A percentile compares a stretch with the other conserved stretches of the same genome.
These are phyloP conservation scores for Pterocarpus santalinus DNA, from an alignment of 306 rosid genomes.

Conservation along the genomic window DNA sequence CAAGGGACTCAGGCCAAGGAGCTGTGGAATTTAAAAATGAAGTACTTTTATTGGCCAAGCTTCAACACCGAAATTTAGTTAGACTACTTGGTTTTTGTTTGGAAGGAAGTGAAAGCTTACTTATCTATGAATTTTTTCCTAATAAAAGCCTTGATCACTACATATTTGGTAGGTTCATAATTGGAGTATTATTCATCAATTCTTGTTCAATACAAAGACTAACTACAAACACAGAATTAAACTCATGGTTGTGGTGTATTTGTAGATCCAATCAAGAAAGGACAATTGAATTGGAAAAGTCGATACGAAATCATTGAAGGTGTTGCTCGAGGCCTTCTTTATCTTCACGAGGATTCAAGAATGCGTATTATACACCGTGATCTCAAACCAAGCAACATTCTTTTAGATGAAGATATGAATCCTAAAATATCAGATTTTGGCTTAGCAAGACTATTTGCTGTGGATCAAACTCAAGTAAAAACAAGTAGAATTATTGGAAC, in stretches of 20 bases:
- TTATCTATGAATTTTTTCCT: conserved; percentile 64
- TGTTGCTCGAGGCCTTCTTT: conserved; percentile 52
- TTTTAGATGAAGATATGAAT: conserved; percentile 54
- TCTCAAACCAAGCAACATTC: conserved; percentile 58
- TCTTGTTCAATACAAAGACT: neutral
- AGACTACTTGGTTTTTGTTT: conserved; percentile 49
- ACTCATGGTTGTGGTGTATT: neutral
- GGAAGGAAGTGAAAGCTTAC: conserved; percentile 45
- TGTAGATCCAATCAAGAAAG: conserved; percentile 47
- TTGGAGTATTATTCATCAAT: neutral
- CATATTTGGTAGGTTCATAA: conserved; percentile 56
- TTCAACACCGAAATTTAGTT: conserved; percentile 53
- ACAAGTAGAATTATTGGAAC: conserved; percentile 58
- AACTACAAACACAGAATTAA: neutral
- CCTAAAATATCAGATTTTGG: conserved; percentile 68
- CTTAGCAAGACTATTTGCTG: conserved; percentile 48
- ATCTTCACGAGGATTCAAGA: conserved; percentile 63
- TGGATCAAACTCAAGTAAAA: conserved; percentile 48
- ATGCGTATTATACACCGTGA: conserved; percentile 50
- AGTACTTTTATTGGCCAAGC: conserved; percentile 47
- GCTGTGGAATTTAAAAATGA: conserved; percentile 65
- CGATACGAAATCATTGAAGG: conserved; percentile 56
- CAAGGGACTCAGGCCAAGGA: conserved; percentile 47
- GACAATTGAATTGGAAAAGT: conserved; percentile 46
- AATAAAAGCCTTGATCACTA: conserved; percentile 65